Base-by-base conservation (phyloP, 1,284 basidiomycete genomes). In the Moniliophthora roreri region DNA sequence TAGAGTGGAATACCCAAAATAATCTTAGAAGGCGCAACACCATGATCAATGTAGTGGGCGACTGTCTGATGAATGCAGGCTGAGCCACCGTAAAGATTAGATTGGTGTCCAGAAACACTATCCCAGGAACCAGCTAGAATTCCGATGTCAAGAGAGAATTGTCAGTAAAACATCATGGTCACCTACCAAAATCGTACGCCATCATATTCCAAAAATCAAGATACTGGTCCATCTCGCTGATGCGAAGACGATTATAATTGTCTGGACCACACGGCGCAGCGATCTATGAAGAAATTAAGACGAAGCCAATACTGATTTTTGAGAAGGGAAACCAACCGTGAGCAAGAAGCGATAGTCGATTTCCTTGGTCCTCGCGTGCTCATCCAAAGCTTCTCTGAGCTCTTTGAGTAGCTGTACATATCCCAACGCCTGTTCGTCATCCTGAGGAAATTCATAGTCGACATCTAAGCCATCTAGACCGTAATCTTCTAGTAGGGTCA, bases 141-240 rank as follows among this genome's bases (percentile, higher is more conserved):
- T n/a, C n/a, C n/a, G 55, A 50, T 56, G 53, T 32, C 48, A 48
- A 53, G 24, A 24, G 53, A 40, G 28, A 37, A 41, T 21, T 44
- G 9, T 5, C 45, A 4, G 16, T 18, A 47, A 24, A 53, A 40
- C 10, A 5, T 16, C 39, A 34, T n/a, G n/a, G n/a, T n/a, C n/a
- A 45, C 84, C 58, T 57, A 88, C 87, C 80, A 62, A 87, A 91
- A 64, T 91, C 88, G 58, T 91, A 91, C 1, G 92, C 85, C 97
- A 99, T 99, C 68, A 99, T 73, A 68, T 98, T 98, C 95, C 95
- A 98, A 67, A 97, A 95, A 62, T 95, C 91, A 21, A 99, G 84
- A 56, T 76, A 82, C 56, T 77, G 78, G 66, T 96, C 90, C 95
- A 99, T 98, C 57, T 91, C 91, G 18, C 68, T 71, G 36, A 94